A percentile compares a stretch with the other conserved stretches of the same genome.
Conservation (phyloP, 495 filamentous ascomycete species). For the Aspergillus sparsus region DNA sequence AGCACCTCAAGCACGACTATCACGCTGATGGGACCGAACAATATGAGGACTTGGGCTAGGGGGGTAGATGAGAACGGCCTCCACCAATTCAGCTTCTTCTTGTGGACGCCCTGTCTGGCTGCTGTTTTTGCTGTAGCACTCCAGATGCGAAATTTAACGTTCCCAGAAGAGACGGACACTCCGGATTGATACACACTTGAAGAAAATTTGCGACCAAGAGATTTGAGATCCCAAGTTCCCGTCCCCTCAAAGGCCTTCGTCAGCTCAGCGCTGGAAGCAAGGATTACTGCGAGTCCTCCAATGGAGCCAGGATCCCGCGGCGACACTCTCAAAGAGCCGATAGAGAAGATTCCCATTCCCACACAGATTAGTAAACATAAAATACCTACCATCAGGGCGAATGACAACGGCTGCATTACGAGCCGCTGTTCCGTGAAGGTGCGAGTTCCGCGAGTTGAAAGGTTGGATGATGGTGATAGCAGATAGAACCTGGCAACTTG, state of each 20-base stretch:
- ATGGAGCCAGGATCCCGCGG: conserved; percentile 23
- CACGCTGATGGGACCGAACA: background rate
- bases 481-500: background rate
- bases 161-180: background rate
- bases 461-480: background rate
- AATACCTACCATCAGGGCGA: conserved; percentile 14
- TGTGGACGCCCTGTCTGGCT: background rate
- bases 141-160: background rate
- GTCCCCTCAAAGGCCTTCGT: background rate
- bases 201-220: background rate
- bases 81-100: background rate
- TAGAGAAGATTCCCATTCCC: background rate
- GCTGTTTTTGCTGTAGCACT: background rate
- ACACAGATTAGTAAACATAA: conserved; percentile 12
- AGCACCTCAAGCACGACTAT: background rate
- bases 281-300: conserved; percentile 19
- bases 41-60: background rate
- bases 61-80: background rate
- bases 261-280: background rate
- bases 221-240: background rate
- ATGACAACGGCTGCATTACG: conserved; percentile 12
- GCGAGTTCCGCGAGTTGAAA: background rate
- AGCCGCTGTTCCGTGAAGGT: background rate
- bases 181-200: background rate
- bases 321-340: conserved; percentile 6